Evolutionary conservation across 208 protist genomes (phyloP), one percentile per base, ranked within the genome.

Genomic region (Acanthamoeba lenticulata): DNA sequence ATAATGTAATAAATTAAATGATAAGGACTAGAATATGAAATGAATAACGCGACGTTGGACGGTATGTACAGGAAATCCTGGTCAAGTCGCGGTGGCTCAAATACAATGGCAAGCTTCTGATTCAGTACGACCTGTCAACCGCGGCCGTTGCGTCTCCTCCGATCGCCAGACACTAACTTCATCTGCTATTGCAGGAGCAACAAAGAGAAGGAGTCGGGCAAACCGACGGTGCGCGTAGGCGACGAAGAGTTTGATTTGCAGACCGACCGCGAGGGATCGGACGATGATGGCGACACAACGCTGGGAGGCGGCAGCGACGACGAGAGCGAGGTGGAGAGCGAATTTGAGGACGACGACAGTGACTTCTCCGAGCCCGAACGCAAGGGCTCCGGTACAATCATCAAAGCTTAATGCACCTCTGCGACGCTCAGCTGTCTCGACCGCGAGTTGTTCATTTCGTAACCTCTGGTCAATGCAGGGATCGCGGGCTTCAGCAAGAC

Each of bases 11-110:
- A 42, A 42, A 9, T 72, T 9, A 38, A 9, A 5, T 72, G 62
- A 6, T 72, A 36, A 38, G 62, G 24, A 38, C 62, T 29, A 5
- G 60, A 60, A 11, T 60, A 60, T 60, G 52, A 60, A 19, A n/a
- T 77, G 67, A n/a, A 40, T 38, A 19, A 40, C 67, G 9, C 15
- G 15, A 77, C 9, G 7, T 45, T 83, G 9, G 38, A 21, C 42
- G 34, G 9, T 7, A 13, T 1, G 0, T 19, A 27, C 24, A 57
- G 45, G 44, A 47, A 86, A 55, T 60, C 4, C 21, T 86, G 77
- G 77, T 86, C 29, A 86, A 86, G 45, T 86, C 77, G 45, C 77
- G 77, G 0, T 86, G 77, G 77, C 77, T 86, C 44, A 86, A 86
- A 32, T 86, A 86, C 42, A 57, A 86, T 40, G 77, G 77, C 77